phyloP scores from a whole-genome alignment of 2,329 filamentous ascomycete genomes.

The Diaporthe sp. region DNA sequence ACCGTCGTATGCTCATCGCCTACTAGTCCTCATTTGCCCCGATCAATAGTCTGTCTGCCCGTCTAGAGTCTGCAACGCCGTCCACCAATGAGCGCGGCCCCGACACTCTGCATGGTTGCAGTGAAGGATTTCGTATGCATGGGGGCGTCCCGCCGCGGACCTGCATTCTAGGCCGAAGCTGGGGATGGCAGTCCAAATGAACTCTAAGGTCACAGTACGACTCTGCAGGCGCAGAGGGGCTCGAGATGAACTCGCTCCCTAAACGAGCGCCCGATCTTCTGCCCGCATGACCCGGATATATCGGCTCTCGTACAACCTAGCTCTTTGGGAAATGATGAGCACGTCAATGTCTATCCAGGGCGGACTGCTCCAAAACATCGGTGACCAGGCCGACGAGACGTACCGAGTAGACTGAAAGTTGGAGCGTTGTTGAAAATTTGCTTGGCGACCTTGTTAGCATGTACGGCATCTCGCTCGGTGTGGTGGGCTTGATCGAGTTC shows the following conservation, averaged over 20 bases:
- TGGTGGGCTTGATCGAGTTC: neutral
- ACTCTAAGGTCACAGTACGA: neutral
- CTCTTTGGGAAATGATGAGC: neutral
- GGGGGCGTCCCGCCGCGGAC: conserved; percentile 9
- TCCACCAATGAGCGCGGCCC: conserved; percentile 4
- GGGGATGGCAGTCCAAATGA: neutral
- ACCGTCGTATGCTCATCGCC: conserved; percentile 2
- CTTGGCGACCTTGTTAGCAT: neutral
- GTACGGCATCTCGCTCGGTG: neutral
- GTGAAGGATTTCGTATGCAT: conserved; percentile 22
- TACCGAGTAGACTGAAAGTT: neutral
- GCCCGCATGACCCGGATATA: neutral
- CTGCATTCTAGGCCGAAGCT: conserved; percentile 16
- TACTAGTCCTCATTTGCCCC: conserved; percentile 6
- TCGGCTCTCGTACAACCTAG: neutral
- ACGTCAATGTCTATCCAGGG: neutral
- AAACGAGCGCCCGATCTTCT: neutral
- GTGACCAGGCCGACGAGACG: neutral
- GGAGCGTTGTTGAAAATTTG: neutral
- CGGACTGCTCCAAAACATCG: neutral
- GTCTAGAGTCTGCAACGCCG: neutral
- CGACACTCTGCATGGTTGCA: neutral
- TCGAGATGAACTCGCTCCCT: neutral
- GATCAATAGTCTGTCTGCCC: conserved; percentile 9
- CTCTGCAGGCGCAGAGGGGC: conserved; percentile 3